Conservation (phyloP, 805 yeast species). For the Clavispora santaluciae region DNA sequence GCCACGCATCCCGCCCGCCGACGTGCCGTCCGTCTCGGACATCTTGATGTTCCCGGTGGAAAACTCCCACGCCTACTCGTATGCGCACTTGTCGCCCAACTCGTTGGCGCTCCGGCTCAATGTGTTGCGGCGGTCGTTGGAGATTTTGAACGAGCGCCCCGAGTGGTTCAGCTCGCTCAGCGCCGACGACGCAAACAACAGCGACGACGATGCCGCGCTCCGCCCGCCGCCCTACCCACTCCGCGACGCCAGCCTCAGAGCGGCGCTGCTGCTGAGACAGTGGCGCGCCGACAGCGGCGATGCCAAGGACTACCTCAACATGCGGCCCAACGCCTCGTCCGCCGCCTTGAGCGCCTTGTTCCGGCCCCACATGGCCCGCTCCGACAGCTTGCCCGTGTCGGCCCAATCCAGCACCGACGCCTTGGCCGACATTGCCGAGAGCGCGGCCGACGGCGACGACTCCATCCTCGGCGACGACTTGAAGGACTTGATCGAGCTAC, state of each 20-base stretch:
- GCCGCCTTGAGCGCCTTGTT: conserved; percentile 45
- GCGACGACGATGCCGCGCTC: conserved; percentile 7
- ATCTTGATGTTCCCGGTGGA: conserved; percentile 66
- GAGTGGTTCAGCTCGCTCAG: conserved; percentile 29
- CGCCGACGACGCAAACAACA: conserved; percentile 6
- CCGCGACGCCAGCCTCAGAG: conserved; percentile 1
- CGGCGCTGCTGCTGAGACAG: conserved; percentile 1
- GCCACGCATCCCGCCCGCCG: not conserved
- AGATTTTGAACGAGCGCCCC: conserved; percentile 66
- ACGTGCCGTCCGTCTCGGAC: conserved; percentile 22
- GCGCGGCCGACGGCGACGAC: conserved; percentile 7
- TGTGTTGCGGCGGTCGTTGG: conserved; percentile 70
- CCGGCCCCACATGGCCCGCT: conserved; percentile 31
- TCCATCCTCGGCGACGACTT: conserved; percentile 36
- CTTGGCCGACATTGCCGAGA: not conserved
- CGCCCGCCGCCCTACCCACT: conserved; percentile 2
- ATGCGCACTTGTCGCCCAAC: conserved; percentile 76
- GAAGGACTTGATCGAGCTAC: conserved; percentile 43
- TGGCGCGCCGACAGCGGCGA: conserved; percentile 15
- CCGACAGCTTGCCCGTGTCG: conserved; percentile 32
- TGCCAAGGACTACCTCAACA: conserved; percentile 15
- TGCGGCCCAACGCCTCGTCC: conserved; percentile 41
- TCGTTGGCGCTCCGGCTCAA: conserved; percentile 71
- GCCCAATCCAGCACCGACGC: not conserved
- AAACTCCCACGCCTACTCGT: conserved; percentile 80